Conservation (phyloP, 768 basidiomycete species). For the Pisolithus microcarpus region DNA sequence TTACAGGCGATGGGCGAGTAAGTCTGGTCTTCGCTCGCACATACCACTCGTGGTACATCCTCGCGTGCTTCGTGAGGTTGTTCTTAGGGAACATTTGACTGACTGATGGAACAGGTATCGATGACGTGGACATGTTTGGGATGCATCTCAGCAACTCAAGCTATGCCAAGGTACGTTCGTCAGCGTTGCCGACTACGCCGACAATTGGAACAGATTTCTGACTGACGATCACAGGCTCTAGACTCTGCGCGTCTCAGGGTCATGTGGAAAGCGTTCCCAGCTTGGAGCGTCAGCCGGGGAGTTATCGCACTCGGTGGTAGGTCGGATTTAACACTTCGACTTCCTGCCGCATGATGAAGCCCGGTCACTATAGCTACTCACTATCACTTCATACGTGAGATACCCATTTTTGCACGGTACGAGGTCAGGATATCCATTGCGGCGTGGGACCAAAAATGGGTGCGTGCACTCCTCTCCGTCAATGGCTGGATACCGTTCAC, state of each 20-base stretch:
- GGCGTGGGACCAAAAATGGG: slow-evolving; percentile 79
- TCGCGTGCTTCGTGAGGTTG: too few species aligned
- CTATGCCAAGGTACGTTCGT: slow-evolving; percentile 55
- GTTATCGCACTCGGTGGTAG: slow-evolving; percentile 49
- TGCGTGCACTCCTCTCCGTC: slow-evolving; percentile 23
- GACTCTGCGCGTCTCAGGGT: slow-evolving; percentile 45
- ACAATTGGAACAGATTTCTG: not conserved
- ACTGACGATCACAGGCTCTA: slow-evolving; percentile 26
- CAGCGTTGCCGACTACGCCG: too few species aligned
- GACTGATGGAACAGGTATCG: slow-evolving; percentile 39
- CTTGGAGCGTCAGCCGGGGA: slow-evolving; percentile 52
- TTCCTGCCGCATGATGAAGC: not conserved
- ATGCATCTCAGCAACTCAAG: slow-evolving; percentile 78
- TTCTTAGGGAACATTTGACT: not conserved
- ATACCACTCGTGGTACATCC: not conserved
- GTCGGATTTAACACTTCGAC: not conserved
- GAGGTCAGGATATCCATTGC: slow-evolving; percentile 53
- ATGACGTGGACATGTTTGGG: slow-evolving; percentile 61
- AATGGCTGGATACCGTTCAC: too few species aligned
- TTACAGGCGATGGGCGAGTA: slow-evolving; percentile 51
- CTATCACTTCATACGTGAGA: slow-evolving; percentile 64
- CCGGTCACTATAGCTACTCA: slow-evolving; percentile 43
- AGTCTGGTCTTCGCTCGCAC: slow-evolving; percentile 3
- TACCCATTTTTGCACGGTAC: slow-evolving; percentile 53
- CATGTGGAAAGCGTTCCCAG: slow-evolving; percentile 45